Base-by-base conservation (phyloP, 2,329 filamentous ascomycete species). In the Aspergillus jensenii region DNA sequence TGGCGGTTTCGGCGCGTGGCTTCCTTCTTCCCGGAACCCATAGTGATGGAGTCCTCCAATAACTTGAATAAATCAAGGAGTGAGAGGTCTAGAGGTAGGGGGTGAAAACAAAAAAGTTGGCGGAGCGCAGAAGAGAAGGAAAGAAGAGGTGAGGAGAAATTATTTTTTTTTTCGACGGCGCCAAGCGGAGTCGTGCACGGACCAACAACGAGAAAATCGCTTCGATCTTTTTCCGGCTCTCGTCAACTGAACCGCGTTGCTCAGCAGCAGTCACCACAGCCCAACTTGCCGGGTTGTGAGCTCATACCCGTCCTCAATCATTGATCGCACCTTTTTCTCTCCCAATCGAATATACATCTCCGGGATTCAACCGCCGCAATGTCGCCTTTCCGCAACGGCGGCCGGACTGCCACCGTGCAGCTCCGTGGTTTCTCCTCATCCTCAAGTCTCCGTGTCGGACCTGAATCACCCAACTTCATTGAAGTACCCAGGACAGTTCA, bases 21-120 rank as follows among this genome's bases (percentile, higher is more conserved):
- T 79, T 98, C 93, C 78, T 97, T 97, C 84, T 98, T 98, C 70
- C 86, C 88, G 69, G 87, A 89, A 78, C 92, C 92, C 92, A 96
- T 96, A 43, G 60, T 80, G 72, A 65, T 59, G 56, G 58, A 63
- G 55, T 58, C 65, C 58, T 61, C 56, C 46, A 60, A 56, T 55
- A 61, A 51, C 59, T 33, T 45, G 43, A 57, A 59, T 54, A 58
- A 61, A 61, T 62, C 61, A 67, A 62, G 62, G 66, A 54, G 60
- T 72, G 60, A 66, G 65, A 65, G 63, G 66, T 62, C 70, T 57
- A 66, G 63, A 70, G 60, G 62, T 55, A 58, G 63, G 59, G 65
- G 64, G 27, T 63, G 61, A 67, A 59, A 52, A 52, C 66, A 61
- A 21, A 64, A 64, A 64, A 62, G 60, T 61, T 71, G 70, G 67